Conservation (phyloP, 2,329 filamentous ascomycete species). For the Phialophora chinensis region DNA sequence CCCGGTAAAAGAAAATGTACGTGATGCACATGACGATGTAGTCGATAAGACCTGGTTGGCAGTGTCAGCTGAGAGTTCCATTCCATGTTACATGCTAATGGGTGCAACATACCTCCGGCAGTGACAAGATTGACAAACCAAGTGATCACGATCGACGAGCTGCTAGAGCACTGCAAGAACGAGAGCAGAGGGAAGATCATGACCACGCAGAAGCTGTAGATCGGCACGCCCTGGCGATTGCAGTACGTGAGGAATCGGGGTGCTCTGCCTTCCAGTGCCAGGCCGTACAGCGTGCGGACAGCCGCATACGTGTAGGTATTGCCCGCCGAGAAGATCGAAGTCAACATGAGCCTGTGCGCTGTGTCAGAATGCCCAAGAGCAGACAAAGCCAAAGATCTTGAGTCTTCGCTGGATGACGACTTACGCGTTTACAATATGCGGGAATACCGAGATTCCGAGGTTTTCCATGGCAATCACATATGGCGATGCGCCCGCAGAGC, state of each 20-base stretch:
- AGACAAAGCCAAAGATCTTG: constrained; percentile 56
- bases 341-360: constrained; percentile 50
- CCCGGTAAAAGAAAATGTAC: constrained; percentile 65
- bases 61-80: background rate
- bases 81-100: background rate
- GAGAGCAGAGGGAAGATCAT: constrained; percentile 60
- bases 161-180: constrained; percentile 59
- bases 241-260: constrained; percentile 63
- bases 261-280: constrained; percentile 60
- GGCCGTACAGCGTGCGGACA: constrained; percentile 59
- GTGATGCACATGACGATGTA: constrained; percentile 66
- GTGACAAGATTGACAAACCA: constrained; percentile 60
- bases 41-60: constrained; percentile 54
- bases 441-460: constrained; percentile 44
- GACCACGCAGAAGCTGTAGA: constrained; percentile 62
- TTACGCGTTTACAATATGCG: constrained; percentile 17
- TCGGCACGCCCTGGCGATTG: constrained; percentile 66
- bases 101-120: constrained; percentile 16
- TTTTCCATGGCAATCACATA: constrained; percentile 68
- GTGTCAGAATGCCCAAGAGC: constrained; percentile 51
- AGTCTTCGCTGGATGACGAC: constrained; percentile 50
- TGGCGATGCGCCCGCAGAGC: constrained; percentile 60
- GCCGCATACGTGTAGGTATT: constrained; percentile 63
- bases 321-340: constrained; percentile 62
- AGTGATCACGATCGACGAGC: constrained; percentile 57